A percentile compares a stretch with the other conserved stretches of the same genome.
Evolutionary conservation across 805 yeast genomes (phyloP).

Genomic region (Starmera caribaea): DNA sequence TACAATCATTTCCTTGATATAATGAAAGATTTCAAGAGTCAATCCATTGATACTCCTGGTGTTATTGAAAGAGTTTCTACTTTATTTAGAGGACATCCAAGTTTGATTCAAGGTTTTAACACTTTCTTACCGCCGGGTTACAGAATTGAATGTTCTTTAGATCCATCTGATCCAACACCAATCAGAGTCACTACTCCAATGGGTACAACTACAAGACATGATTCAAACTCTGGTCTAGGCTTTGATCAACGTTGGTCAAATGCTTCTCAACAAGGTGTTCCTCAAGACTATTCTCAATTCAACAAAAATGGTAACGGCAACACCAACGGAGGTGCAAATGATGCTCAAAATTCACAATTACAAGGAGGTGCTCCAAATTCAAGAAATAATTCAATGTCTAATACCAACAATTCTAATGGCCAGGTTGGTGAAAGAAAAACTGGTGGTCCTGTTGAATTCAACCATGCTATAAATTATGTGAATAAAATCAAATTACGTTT

Average conservation of each 20-base stretch:
- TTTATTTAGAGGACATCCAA: slow-evolving; percentile 86
- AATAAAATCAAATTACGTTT: slow-evolving; percentile 93
- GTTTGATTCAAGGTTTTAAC: slow-evolving; percentile 92
- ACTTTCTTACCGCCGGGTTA: slow-evolving; percentile 97
- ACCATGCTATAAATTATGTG: slow-evolving; percentile 93
- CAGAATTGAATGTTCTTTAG: slow-evolving; percentile 80
- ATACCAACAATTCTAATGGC: slow-evolving; percentile 2
- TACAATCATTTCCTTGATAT: slow-evolving; percentile 94
- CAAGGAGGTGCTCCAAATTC: slow-evolving; percentile 8
- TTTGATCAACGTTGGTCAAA: slow-evolving; percentile 5
- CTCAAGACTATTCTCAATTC: slow-evolving; percentile 10
- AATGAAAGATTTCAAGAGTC: slow-evolving; percentile 98
- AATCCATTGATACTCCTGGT: slow-evolving; percentile 94
- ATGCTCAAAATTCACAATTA: slow-evolving; percentile 21
- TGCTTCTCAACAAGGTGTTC: slow-evolving; percentile 1
- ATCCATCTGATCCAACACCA: slow-evolving; percentile 85
- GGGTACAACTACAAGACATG: slow-evolving; percentile 75
- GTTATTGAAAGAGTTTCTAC: slow-evolving; percentile 93
- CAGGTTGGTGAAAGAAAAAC: slow-evolving; percentile 7
- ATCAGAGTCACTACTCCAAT: slow-evolving; percentile 92
- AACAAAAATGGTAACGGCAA: slow-evolving; percentile 5
- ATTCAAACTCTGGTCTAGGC: slow-evolving; percentile 24
- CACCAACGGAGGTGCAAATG: slow-evolving; percentile 22
- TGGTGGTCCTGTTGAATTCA: slow-evolving; percentile 80
- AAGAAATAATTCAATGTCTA: neutral